phyloP scores from a whole-genome alignment of 495 filamentous ascomycete species.

The Astrothelium subdiscretum region DNA sequence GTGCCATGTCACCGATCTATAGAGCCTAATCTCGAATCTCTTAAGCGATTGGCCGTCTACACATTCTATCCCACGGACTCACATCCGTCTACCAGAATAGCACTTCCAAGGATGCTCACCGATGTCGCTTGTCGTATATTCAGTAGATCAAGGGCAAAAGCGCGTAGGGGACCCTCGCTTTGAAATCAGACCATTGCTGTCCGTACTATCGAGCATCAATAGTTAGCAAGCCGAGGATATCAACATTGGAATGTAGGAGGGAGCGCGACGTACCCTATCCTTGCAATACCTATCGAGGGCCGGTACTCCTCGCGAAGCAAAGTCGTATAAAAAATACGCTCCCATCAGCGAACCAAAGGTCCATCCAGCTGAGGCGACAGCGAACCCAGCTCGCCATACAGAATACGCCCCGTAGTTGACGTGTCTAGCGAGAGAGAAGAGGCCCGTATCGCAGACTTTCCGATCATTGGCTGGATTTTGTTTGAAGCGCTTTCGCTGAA shows the following conservation, averaged over 20 bases:
- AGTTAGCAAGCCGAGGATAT: background rate
- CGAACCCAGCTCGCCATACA: constrained; percentile 20
- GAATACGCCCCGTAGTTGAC: constrained; percentile 23
- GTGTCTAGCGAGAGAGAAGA: constrained; percentile 18
- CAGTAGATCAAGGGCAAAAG: background rate
- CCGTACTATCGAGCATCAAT: background rate
- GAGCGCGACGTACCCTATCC: background rate
- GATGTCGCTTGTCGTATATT: background rate
- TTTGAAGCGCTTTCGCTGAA: constrained; percentile 16
- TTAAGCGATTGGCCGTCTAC: no score
- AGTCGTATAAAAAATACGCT: constrained; percentile 12
- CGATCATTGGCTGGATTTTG: constrained; percentile 18
- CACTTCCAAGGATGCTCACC: no score
- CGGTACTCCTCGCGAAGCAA: constrained; percentile 13
- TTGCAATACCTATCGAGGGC: constrained; percentile 18
- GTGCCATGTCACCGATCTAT: no score
- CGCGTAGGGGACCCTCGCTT: background rate
- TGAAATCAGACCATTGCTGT: background rate
- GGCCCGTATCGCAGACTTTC: constrained; percentile 15
- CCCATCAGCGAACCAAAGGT: constrained; percentile 10
- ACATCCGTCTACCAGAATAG: no score
- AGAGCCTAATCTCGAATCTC: no score
- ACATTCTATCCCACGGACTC: no score
- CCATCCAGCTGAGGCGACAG: constrained; percentile 19
- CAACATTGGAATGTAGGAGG: background rate